phyloP scores from a whole-genome alignment of 2,329 filamentous ascomycete genomes.

The Monilinia polystroma region DNA sequence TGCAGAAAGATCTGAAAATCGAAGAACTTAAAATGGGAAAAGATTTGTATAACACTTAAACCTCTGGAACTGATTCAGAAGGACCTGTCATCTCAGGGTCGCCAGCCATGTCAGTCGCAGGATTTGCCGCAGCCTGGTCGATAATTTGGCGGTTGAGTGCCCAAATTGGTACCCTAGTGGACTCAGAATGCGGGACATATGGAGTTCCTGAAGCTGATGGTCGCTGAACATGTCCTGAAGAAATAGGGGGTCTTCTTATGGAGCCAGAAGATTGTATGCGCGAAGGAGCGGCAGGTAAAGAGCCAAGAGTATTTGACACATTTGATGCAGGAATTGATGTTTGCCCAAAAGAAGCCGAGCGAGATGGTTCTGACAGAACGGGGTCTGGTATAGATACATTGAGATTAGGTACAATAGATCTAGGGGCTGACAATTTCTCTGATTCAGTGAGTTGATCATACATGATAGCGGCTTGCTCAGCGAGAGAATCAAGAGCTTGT shows the following conservation, averaged over 20 bases:
- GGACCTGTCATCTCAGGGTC: not conserved
- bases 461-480: not conserved
- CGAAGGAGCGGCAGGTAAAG: not conserved
- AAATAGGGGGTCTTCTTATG: not conserved
- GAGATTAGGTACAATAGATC: not conserved
- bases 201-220: not conserved
- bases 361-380: not conserved
- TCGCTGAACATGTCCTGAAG: too few species aligned
- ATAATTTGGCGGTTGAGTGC: not conserved
- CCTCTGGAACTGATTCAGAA: not conserved
- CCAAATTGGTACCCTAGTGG: not conserved
- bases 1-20: not conserved
- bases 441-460: not conserved
- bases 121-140: not conserved
- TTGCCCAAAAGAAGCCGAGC: not conserved
- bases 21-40: not conserved
- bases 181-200: not conserved
- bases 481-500: conserved; percentile 6
- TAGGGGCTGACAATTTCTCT: not conserved
- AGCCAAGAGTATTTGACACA: accelerated
- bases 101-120: not conserved
- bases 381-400: not conserved
- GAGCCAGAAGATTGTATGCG: not conserved
- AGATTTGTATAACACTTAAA: not conserved
- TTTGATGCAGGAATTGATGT: not conserved